Percentiles rank a stretch among this genome's conserved stretches.
Evolutionary conservation across 768 basidiomycete species (phyloP).

Genomic region (Trametes maxima): DNA sequence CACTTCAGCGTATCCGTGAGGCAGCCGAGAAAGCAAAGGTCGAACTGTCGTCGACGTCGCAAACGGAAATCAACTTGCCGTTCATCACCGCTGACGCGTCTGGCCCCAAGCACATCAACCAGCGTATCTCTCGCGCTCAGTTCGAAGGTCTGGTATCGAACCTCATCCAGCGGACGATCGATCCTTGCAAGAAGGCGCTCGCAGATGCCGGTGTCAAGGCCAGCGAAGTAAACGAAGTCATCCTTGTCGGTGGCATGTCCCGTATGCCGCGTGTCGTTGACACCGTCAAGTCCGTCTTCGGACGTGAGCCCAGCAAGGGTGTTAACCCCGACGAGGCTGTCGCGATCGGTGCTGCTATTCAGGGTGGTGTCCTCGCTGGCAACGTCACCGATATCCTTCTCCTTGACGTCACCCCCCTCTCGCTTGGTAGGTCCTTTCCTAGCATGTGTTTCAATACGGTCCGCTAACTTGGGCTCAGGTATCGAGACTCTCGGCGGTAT

Average conservation of each 20-base stretch:
- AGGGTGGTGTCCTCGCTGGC: slow-evolving; percentile 96
- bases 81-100: slow-evolving; percentile 97
- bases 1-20: slow-evolving; percentile 98
- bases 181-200: slow-evolving; percentile 98
- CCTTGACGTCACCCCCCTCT: slow-evolving; percentile 94
- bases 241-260: slow-evolving; percentile 97
- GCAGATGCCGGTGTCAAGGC: slow-evolving; percentile 90
- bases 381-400: slow-evolving; percentile 95
- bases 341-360: slow-evolving; percentile 96
- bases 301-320: slow-evolving; percentile 96
- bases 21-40: slow-evolving; percentile 99
- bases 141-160: slow-evolving; percentile 85
- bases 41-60: slow-evolving; percentile 90
- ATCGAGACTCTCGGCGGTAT: slow-evolving; percentile 99
- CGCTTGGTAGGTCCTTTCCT: slow-evolving; percentile 66
- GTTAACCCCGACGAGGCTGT: slow-evolving; percentile 99
- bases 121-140: slow-evolving; percentile 83
- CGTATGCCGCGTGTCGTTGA: slow-evolving; percentile 97
- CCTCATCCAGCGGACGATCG: slow-evolving; percentile 86
- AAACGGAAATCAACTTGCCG: slow-evolving; percentile 97
- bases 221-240: slow-evolving; percentile 93
- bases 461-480: slow-evolving; percentile 40
- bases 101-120: slow-evolving; percentile 97
- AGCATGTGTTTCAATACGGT: not conserved
- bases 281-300: slow-evolving; percentile 92